Evolutionary conservation across 495 filamentous ascomycete species (phyloP).

Genomic region (Xeromyces bisporus): DNA sequence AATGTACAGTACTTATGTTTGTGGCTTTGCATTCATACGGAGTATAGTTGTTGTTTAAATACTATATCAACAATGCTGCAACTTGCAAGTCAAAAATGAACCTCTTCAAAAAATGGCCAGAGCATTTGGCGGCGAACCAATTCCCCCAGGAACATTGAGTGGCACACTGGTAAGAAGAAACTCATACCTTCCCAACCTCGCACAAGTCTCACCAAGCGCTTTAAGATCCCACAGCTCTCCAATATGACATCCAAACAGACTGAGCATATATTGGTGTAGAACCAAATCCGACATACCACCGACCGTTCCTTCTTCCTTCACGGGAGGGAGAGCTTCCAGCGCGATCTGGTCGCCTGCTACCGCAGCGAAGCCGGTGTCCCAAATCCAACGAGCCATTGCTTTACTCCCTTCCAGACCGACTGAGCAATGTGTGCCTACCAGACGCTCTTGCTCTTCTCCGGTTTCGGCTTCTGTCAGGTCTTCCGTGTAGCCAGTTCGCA

Average conservation of each 20-base stretch:
- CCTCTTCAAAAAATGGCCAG: slow-evolving; percentile 34
- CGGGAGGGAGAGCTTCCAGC: slow-evolving; percentile 23
- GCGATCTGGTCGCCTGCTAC: slow-evolving; percentile 32
- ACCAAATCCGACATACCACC: slow-evolving; percentile 12
- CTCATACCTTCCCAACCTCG: slow-evolving; percentile 28
- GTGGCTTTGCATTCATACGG: no score
- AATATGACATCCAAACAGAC: no score
- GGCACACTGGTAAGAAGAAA: slow-evolving; percentile 39
- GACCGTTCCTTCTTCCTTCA: slow-evolving; percentile 1
- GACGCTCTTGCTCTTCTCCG: slow-evolving; percentile 10
- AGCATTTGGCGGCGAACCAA: slow-evolving; percentile 30
- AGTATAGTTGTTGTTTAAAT: no score
- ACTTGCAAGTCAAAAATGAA: no score
- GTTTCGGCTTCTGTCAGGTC: slow-evolving; percentile 24
- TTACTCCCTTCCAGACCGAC: slow-evolving; percentile 27
- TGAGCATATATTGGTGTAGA: slow-evolving; percentile 38
- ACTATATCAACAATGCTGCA: no score
- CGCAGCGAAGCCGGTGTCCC: slow-evolving; percentile 32
- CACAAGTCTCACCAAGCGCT: slow-evolving; percentile 25
- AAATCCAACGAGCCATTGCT: slow-evolving; percentile 28
- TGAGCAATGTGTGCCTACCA: no score
- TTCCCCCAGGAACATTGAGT: slow-evolving; percentile 35
- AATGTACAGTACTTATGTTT: no score
- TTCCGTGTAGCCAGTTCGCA: slow-evolving; percentile 28
- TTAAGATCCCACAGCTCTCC: slow-evolving; percentile 40